Percentiles rank a stretch among this genome's conserved stretches.
Conservation (phyloP, 176 grass and related monocot species). For the Oryza brachyantha region DNA sequence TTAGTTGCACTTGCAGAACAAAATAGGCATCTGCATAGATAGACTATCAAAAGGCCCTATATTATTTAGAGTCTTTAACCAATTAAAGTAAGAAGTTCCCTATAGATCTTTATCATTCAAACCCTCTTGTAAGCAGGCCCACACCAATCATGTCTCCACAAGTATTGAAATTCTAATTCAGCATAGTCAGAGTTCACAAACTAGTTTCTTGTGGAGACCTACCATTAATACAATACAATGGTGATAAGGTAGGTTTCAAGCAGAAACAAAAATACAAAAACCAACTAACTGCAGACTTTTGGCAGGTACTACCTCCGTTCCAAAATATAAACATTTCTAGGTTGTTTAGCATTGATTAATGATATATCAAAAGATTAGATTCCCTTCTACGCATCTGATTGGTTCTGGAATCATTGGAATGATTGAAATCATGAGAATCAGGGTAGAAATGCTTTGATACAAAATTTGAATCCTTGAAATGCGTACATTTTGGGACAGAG, state of each 20-base stretch:
- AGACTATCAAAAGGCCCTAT: neutral
- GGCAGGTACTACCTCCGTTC: too few relatives aligned
- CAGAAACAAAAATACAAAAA: neutral
- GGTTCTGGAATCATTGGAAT: too few relatives aligned
- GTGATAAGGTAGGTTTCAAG: neutral
- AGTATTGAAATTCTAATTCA: neutral
- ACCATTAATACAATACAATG: too few relatives aligned
- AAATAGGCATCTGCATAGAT: neutral
- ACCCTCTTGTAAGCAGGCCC: too few relatives aligned
- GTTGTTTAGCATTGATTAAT: too few relatives aligned
- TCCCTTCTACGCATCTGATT: too few relatives aligned
- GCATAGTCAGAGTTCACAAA: constrained; percentile 1
- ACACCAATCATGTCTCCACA: neutral
- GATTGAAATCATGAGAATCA: too few relatives aligned
- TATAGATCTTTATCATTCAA: neutral
- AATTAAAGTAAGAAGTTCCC: neutral
- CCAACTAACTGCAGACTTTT: neutral
- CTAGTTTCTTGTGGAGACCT: neutral
- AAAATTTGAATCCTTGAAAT: too few relatives aligned
- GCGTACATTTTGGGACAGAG: too few relatives aligned
- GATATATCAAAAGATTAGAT: too few relatives aligned
- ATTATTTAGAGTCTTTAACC: neutral
- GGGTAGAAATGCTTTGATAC: too few relatives aligned
- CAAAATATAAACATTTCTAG: too few relatives aligned
- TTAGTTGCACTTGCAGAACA: neutral